Conservation (phyloP, 306 rosid genomes). For the Quercus mongolica region DNA sequence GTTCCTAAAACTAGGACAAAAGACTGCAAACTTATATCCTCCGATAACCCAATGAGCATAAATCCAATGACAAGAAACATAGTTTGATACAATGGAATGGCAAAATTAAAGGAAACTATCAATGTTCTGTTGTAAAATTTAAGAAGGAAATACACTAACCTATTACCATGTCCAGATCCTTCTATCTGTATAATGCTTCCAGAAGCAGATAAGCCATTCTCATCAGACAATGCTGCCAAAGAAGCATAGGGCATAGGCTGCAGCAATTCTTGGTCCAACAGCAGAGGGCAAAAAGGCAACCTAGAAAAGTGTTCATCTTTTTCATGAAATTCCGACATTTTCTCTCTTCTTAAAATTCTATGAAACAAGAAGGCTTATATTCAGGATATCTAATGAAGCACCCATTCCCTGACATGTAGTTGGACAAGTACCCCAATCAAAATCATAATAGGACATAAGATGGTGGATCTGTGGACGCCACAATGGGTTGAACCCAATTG, state of each 20-base stretch:
- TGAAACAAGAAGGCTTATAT: too few relatives aligned
- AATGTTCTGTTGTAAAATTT: not conserved
- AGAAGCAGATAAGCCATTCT: constrained; percentile 42
- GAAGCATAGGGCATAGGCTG: constrained; percentile 94
- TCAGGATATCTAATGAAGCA: too few relatives aligned
- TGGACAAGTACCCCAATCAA: too few relatives aligned
- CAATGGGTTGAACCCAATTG: too few relatives aligned
- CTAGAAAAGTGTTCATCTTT: constrained; percentile 26
- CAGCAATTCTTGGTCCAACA: constrained; percentile 97
- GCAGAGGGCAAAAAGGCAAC: constrained; percentile 98
- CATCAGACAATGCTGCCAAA: constrained; percentile 68
- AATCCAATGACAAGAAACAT: not conserved
- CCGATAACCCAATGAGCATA: not conserved
- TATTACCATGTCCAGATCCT: constrained; percentile 53
- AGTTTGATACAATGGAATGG: not conserved
- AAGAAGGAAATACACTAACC: constrained; percentile 42
- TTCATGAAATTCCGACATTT: too few relatives aligned
- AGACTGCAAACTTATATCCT: not conserved
- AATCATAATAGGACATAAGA: too few relatives aligned
- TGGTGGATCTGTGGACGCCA: too few relatives aligned
- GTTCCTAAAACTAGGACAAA: not conserved
- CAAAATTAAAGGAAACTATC: constrained; percentile 4
- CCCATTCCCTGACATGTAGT: too few relatives aligned
- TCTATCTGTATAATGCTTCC: constrained; percentile 54
- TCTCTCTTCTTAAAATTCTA: too few relatives aligned